Percentiles rank a stretch among this genome's conserved stretches.
These are phyloP conservation scores for Raffaelea deltoideospora DNA, from an alignment of 2,329 filamentous ascomycete genomes.

Conservation along the genomic window DNA sequence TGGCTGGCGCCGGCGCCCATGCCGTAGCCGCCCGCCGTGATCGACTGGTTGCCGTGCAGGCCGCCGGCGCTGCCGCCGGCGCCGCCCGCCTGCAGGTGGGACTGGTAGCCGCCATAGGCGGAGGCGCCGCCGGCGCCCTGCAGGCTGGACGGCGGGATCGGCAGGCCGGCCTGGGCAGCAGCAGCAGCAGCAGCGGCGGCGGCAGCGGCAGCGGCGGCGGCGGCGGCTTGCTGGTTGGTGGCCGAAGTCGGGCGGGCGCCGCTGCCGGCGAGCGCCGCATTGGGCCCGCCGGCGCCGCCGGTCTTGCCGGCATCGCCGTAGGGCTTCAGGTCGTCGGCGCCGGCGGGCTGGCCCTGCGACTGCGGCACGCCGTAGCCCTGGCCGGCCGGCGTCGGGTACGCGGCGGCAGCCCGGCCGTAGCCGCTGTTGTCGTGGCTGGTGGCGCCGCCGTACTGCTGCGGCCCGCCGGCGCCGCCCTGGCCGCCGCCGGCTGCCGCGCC, in stretches of 20 bases:
- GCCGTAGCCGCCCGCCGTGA: slow-evolving; percentile 32
- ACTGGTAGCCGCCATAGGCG: slow-evolving; percentile 41
- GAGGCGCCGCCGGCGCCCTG: slow-evolving; percentile 31
- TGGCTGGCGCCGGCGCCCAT: slow-evolving; percentile 34
- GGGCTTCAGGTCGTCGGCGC: slow-evolving; percentile 40
- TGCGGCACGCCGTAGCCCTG: slow-evolving; percentile 37
- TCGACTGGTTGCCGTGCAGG: slow-evolving; percentile 33
- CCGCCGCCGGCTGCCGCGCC: slow-evolving; percentile 30
- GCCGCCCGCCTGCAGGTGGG: slow-evolving; percentile 33
- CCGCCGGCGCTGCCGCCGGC: slow-evolving; percentile 33
- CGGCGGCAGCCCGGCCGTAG: slow-evolving; percentile 35
- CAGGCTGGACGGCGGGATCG: slow-evolving; percentile 37
- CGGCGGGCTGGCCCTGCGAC: slow-evolving; percentile 27
- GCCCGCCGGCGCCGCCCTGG: slow-evolving; percentile 21
- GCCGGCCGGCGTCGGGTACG: slow-evolving; percentile 34
- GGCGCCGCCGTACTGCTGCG: slow-evolving; percentile 35
- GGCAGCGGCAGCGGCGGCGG: too few relatives aligned
- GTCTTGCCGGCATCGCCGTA: slow-evolving; percentile 40
- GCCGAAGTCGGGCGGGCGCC: slow-evolving; percentile 43
- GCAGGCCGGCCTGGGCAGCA: slow-evolving; percentile 38
- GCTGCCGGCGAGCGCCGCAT: slow-evolving; percentile 38
- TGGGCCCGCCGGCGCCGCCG: slow-evolving; percentile 38
- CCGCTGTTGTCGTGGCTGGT: slow-evolving; percentile 34
- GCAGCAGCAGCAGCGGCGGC: too few relatives aligned
- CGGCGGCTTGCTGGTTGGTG: slow-evolving; percentile 34